Evolutionary conservation across 768 basidiomycete species (phyloP).

Genomic region (Trametes coccinea): DNA sequence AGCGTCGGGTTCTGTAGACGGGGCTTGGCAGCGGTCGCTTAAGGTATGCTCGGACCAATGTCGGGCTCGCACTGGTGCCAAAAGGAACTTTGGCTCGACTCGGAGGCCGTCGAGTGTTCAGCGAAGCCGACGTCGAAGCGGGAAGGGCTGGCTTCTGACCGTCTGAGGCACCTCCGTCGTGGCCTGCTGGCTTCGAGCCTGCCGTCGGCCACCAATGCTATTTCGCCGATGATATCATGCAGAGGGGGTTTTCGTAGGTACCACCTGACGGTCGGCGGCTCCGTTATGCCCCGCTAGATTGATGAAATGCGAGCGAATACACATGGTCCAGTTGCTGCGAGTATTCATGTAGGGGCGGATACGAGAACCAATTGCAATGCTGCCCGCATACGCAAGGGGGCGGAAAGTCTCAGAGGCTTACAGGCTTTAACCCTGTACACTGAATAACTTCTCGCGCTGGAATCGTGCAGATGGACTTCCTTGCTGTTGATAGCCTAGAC

Average conservation of each 20-base stretch:
- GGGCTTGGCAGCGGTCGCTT: constrained; percentile 2
- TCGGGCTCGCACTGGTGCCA: neutral
- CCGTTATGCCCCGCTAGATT: too few relatives aligned
- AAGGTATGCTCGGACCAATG: constrained; percentile 10
- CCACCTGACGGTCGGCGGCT: neutral
- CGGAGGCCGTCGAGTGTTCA: neutral
- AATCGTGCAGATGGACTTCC: too few relatives aligned
- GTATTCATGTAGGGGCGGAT: too few relatives aligned
- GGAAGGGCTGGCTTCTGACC: neutral
- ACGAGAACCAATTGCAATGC: too few relatives aligned
- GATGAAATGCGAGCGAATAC: too few relatives aligned
- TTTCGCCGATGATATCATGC: constrained; percentile 10
- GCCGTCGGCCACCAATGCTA: neutral
- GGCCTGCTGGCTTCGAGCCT: neutral
- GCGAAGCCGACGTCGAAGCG: neutral
- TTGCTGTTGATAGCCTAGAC: too few relatives aligned
- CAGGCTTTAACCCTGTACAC: too few relatives aligned
- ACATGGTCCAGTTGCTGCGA: too few relatives aligned
- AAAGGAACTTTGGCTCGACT: neutral
- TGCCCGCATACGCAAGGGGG: too few relatives aligned
- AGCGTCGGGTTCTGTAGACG: constrained; percentile 1
- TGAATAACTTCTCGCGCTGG: too few relatives aligned
- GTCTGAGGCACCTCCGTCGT: neutral
- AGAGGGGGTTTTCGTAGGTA: neutral
- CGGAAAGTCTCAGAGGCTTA: too few relatives aligned